Base-by-base conservation (phyloP, 2,329 filamentous ascomycete species). In the Teratosphaeria pseudoeucalypti region DNA sequence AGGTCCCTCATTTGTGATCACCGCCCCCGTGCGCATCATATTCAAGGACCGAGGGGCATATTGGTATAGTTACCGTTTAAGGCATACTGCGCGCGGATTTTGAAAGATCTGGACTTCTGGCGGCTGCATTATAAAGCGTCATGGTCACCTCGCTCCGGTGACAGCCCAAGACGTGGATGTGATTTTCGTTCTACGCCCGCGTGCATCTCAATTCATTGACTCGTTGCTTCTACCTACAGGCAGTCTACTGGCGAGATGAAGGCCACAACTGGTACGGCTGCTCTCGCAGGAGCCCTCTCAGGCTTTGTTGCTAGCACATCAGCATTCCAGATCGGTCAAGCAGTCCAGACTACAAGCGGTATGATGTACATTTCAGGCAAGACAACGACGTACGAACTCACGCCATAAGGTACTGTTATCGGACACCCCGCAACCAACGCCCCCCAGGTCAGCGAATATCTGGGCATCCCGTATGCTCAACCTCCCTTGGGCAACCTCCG, bases 401-500 rank as follows among this genome's bases (percentile, higher is more conserved):
- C 34, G 14, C 34, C 34, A 16, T 16, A 43, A 43, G 37, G 37
- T 16, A 43, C 37, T 43, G 37, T 43, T 12, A 14, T 14, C 5
- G 37, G 37, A 14, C 37, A 43, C 11, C 37, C 12, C 37, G 37
- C 37, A 14, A 10, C 37, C 10, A 16, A 43, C 16, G 37, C 37
- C 11, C 12, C 37, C 16, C 37, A 43, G 16, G 37, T 43, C 16
- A 12, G 37, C 37, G 37, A 43, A 60, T 83, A 82, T 66, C 70
- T 81, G 3, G 80, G 79, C 2, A 78, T 85, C 1, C 83, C 65
- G 34, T 67, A 68, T 60, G 66, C 66, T 16, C 57, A 64, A 55
- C 59, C 64, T 14, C 77, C 81, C 34, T 70, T 78, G 27, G 78
- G 79, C 1, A 70, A 78, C 58, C 73, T 84, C 54, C 78, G 84